phyloP scores from a whole-genome alignment of 352 stramenopile genomes.

The Peronospora farinosa region DNA sequence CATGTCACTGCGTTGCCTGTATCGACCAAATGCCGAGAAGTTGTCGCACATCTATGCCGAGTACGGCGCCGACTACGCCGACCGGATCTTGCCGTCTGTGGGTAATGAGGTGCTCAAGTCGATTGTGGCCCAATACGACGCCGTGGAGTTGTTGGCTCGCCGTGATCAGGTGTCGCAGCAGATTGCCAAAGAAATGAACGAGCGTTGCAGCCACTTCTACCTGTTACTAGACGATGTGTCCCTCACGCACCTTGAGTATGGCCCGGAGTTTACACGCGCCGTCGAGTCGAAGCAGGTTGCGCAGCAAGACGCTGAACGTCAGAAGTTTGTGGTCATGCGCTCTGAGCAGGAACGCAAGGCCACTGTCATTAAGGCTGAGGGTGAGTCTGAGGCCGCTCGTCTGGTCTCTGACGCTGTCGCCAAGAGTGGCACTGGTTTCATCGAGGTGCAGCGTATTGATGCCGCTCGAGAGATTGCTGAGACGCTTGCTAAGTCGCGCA shows the following conservation, averaged over 20 bases:
- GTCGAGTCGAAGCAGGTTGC: conserved; percentile 99
- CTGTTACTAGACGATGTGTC: conserved; percentile 99
- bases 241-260: conserved; percentile 99
- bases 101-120: conserved; percentile 94
- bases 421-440: conserved; percentile 96
- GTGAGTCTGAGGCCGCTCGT: conserved; percentile 96
- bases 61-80: conserved; percentile 96
- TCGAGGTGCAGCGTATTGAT: conserved; percentile 99
- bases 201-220: conserved; percentile 96
- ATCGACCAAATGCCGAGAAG: conserved; percentile 91
- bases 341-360: conserved; percentile 97
- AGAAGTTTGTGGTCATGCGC: conserved; percentile 98
- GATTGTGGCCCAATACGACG: conserved; percentile 97
- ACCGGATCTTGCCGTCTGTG: conserved; percentile 99
- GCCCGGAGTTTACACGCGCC: conserved; percentile 97
- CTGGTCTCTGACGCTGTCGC: conserved; percentile 98
- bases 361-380: conserved; percentile 89
- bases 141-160: conserved; percentile 98
- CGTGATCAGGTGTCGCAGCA: conserved; percentile 96
- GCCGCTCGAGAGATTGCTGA: conserved; percentile 98
- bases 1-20: conserved; percentile 96
- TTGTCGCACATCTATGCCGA: conserved; percentile 96
- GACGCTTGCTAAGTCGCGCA: conserved; percentile 94
- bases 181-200: conserved; percentile 95
- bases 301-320: conserved; percentile 98